Percentiles rank a stretch among this genome's conserved stretches.
Conservation (phyloP, 2,329 filamentous ascomycete genomes). For the Diaporthe vaccinii region DNA sequence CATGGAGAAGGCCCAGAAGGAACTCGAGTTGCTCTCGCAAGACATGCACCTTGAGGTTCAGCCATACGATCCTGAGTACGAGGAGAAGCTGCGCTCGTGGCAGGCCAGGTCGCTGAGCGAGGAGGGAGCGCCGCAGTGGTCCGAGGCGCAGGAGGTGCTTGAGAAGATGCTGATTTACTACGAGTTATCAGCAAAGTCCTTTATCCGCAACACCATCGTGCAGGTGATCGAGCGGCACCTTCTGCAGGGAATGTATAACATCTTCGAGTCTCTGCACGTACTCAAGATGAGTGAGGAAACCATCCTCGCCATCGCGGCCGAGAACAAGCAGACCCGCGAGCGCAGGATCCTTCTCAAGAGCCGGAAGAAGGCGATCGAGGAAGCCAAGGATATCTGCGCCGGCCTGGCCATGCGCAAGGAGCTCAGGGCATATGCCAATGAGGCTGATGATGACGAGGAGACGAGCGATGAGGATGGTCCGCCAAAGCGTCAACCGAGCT, state of each 20-base stretch:
- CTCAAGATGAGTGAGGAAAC: conserved; percentile 59
- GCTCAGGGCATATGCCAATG: conserved; percentile 51
- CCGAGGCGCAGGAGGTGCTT: conserved; percentile 65
- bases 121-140: conserved; percentile 55
- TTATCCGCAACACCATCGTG: conserved; percentile 66
- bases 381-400: conserved; percentile 63
- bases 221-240: conserved; percentile 66
- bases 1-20: conserved; percentile 60
- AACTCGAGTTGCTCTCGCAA: conserved; percentile 61
- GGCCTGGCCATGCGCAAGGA: conserved; percentile 67
- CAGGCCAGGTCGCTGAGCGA: conserved; percentile 47
- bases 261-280: conserved; percentile 67
- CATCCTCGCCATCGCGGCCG: conserved; percentile 65
- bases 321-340: conserved; percentile 67
- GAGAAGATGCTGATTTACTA: conserved; percentile 71
- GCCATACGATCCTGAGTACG: conserved; percentile 67
- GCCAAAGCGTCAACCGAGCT: neutral
- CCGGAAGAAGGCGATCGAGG: conserved; percentile 65
- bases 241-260: conserved; percentile 63
- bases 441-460: conserved; percentile 48
- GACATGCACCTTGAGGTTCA: conserved; percentile 67
- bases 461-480: conserved; percentile 36
- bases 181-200: conserved; percentile 65
- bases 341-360: conserved; percentile 61
- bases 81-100: conserved; percentile 64